These are phyloP conservation scores for Paraphysoderma sedebokerense DNA, from an alignment of 371 early-diverging fungal genomes.

Conservation along the genomic window DNA sequence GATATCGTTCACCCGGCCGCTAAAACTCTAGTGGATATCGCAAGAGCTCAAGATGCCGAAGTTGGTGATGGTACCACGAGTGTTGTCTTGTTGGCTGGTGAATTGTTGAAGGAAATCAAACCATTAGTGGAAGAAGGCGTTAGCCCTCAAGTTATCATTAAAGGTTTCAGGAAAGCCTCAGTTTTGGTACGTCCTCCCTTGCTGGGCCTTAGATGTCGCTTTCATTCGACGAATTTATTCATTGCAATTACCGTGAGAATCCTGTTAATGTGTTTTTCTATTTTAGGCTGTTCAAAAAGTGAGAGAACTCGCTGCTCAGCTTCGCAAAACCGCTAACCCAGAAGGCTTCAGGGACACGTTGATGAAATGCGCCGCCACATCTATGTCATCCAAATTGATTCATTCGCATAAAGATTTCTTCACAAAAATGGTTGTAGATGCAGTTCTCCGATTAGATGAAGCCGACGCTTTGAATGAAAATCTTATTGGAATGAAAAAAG, in stretches of 20 bases:
- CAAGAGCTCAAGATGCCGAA: conserved; percentile 99
- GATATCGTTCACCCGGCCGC: conserved; percentile 99
- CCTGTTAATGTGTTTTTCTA: no score
- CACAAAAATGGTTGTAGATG: conserved; percentile 97
- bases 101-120: conserved; percentile 88
- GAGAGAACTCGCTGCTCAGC: conserved; percentile 15
- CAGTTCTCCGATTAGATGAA: conserved; percentile 84
- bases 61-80: conserved; percentile 99
- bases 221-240: conserved; percentile 8
- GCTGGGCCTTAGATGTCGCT: background rate
- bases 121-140: conserved; percentile 91
- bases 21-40: conserved; percentile 93
- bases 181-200: conserved; percentile 48
- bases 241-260: conserved; percentile 77
- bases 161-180: conserved; percentile 79
- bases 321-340: conserved; percentile 8
- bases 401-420: conserved; percentile 95
- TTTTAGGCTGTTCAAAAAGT: background rate
- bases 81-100: conserved; percentile 95
- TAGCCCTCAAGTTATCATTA: conserved; percentile 85
- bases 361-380: conserved; percentile 91
- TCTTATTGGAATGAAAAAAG: conserved; percentile 95
- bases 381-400: conserved; percentile 98
- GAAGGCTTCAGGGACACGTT: conserved; percentile 80
- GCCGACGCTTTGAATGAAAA: conserved; percentile 71